phyloP scores from a whole-genome alignment of 2,329 filamentous ascomycete species.

The Claviceps fusiformis region DNA sequence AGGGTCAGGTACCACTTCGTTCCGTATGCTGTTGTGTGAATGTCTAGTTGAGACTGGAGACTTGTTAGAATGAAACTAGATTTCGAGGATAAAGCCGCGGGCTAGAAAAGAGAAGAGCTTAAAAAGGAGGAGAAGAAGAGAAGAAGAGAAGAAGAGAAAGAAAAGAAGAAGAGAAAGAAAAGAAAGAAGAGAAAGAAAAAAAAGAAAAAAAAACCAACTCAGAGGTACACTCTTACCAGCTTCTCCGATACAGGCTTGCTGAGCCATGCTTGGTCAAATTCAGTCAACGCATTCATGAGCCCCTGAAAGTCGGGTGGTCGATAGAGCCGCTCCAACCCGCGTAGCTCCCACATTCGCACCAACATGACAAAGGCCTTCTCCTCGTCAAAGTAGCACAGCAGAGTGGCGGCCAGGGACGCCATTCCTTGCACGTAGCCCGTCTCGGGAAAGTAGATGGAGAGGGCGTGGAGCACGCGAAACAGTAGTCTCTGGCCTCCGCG shows the following conservation, averaged over 20 bases:
- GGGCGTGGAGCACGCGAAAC: conserved; percentile 82
- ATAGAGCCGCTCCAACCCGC: conserved; percentile 77
- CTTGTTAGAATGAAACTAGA: too few species aligned
- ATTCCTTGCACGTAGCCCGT: conserved; percentile 97
- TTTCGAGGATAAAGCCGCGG: too few species aligned
- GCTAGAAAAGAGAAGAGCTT: background rate
- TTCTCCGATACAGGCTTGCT: conserved; percentile 67
- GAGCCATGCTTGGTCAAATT: conserved; percentile 80
- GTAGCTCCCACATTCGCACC: conserved; percentile 81
- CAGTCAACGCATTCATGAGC: conserved; percentile 70
- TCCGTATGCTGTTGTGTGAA: conserved; percentile 84
- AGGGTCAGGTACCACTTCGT: conserved; percentile 95
- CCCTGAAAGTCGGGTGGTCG: conserved; percentile 63
- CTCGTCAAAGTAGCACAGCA: conserved; percentile 95
- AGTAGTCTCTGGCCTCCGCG: conserved; percentile 81
- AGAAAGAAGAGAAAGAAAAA: too few species aligned
- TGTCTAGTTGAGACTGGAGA: conserved; percentile 55
- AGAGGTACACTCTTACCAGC: too few species aligned
- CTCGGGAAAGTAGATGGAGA: conserved; percentile 80
- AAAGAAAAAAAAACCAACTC: too few species aligned
- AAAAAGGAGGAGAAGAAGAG: too few species aligned
- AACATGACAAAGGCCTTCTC: conserved; percentile 92
- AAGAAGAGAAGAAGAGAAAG: background rate
- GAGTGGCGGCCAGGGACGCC: conserved; percentile 81
- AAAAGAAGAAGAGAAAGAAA: background rate